Conservation (phyloP, 1,284 basidiomycete genomes). For the Trametes versicolor region DNA sequence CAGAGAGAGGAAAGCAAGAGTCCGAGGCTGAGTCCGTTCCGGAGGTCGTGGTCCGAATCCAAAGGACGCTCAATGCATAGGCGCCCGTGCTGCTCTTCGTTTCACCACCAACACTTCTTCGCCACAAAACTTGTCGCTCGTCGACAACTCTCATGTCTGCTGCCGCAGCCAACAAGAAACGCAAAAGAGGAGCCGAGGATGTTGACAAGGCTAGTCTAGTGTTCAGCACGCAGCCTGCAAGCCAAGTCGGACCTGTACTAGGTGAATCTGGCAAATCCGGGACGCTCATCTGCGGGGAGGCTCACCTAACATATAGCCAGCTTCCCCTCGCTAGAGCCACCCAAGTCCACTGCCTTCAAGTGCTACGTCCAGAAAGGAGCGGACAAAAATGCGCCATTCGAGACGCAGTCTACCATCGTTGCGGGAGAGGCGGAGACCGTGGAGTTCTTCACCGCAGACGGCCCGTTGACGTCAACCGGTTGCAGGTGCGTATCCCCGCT, state of each 20-base stretch:
- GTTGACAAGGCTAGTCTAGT: conserved; percentile 55
- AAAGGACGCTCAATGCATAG: conserved; percentile 20
- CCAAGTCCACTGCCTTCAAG: conserved; percentile 69
- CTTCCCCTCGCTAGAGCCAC: conserved; percentile 76
- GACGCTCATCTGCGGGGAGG: background rate
- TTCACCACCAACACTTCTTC: conserved; percentile 1
- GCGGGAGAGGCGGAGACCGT: conserved; percentile 78
- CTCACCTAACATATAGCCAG: conserved; percentile 58
- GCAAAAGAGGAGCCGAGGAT: conserved; percentile 62
- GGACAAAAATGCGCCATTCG: conserved; percentile 52
- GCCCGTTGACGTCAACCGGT: conserved; percentile 54
- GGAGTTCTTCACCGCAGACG: conserved; percentile 62
- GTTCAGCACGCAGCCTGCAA: conserved; percentile 54
- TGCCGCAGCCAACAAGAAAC: conserved; percentile 57
- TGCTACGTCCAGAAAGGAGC: conserved; percentile 61
- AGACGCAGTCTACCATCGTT: conserved; percentile 61
- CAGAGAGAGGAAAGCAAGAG: conserved; percentile 9
- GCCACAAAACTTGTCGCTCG: conserved; percentile 8
- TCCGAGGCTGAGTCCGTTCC: conserved; percentile 5
- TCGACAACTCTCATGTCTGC: conserved; percentile 27
- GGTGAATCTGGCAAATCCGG: conserved; percentile 57
- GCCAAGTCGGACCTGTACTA: conserved; percentile 73
- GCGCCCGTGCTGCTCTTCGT: conserved; percentile 18
- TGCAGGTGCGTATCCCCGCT: conserved; percentile 59
- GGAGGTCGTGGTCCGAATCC: conserved; percentile 28